Percentiles rank a stretch among this genome's conserved stretches.
Evolutionary conservation across 805 yeast genomes (phyloP).

Genomic region (Clavispora carvajalis): DNA sequence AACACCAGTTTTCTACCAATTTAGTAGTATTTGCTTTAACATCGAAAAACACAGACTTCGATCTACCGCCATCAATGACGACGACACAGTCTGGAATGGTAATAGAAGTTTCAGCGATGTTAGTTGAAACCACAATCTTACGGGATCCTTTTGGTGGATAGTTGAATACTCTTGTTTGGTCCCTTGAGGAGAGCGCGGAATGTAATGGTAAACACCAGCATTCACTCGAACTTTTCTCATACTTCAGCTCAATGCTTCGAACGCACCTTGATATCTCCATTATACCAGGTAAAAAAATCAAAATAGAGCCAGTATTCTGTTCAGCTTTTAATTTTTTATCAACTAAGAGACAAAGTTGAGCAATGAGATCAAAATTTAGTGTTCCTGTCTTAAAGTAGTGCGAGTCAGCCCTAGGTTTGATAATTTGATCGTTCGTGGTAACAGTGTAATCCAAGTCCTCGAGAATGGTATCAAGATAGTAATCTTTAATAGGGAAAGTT

Average conservation of each 20-base stretch:
- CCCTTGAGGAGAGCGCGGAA: slow-evolving; percentile 78
- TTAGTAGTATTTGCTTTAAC: slow-evolving; percentile 61
- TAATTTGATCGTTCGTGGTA: slow-evolving; percentile 29
- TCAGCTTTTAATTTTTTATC: slow-evolving; percentile 43
- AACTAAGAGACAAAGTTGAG: slow-evolving; percentile 47
- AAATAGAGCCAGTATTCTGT: slow-evolving; percentile 60
- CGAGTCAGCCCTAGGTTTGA: slow-evolving; percentile 61
- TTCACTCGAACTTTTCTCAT: slow-evolving; percentile 15
- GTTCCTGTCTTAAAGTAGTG: slow-evolving; percentile 60
- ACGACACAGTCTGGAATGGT: slow-evolving; percentile 94
- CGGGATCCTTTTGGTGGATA: slow-evolving; percentile 49
- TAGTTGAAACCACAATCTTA: slow-evolving; percentile 84
- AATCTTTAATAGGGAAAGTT: slow-evolving; percentile 84
- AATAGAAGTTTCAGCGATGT: slow-evolving; percentile 95
- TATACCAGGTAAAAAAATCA: slow-evolving; percentile 86
- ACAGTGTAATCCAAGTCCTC: slow-evolving; percentile 53
- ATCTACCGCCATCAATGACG: slow-evolving; percentile 84
- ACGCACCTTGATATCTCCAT: slow-evolving; percentile 75
- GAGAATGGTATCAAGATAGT: slow-evolving; percentile 65
- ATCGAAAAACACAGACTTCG: slow-evolving; percentile 72
- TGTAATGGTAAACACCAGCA: slow-evolving; percentile 67
- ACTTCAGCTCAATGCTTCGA: slow-evolving; percentile 24
- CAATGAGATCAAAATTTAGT: slow-evolving; percentile 70
- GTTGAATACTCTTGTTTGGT: slow-evolving; percentile 73
- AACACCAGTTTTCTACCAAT: slow-evolving; percentile 78